Conservation (phyloP, 331 rosid genomes). For the Ulmus americana region DNA sequence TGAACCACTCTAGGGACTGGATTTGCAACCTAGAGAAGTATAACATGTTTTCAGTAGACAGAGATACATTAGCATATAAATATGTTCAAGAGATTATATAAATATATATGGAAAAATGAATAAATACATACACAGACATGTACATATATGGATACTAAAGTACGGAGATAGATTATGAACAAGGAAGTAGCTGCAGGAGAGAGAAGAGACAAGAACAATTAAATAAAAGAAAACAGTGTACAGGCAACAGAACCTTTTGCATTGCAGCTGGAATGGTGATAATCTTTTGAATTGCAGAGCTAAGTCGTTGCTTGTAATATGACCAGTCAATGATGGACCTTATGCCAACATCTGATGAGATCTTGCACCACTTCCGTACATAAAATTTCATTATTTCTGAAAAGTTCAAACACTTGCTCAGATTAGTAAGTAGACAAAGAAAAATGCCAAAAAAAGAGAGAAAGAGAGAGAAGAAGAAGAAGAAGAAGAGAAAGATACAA, state of each 20-base stretch:
- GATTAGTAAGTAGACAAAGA: constrained; percentile 19
- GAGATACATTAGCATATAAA: neutral
- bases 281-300: constrained; percentile 90
- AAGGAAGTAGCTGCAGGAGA: too few species aligned
- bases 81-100: neutral
- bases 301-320: constrained; percentile 89
- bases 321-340: constrained; percentile 95
- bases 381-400: constrained; percentile 89
- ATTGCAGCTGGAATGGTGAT: constrained; percentile 97
- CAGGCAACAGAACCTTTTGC: constrained; percentile 70
- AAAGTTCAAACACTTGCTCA: constrained; percentile 18
- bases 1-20: constrained; percentile 94
- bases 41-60: constrained; percentile 23
- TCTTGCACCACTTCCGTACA: constrained; percentile 96
- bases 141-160: neutral
- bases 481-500: constrained; percentile 1
- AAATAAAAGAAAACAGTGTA: neutral
- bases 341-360: constrained; percentile 79
- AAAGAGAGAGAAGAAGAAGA: too few species aligned
- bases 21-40: constrained; percentile 63
- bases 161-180: neutral
- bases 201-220: neutral
- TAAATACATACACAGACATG: neutral
- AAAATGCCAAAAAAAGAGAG: neutral
- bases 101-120: neutral